Evolutionary conservation across 352 stramenopile species (phyloP), one percentile per base, ranked within the genome.

Genomic region (Phytophthora agathidicida): DNA sequence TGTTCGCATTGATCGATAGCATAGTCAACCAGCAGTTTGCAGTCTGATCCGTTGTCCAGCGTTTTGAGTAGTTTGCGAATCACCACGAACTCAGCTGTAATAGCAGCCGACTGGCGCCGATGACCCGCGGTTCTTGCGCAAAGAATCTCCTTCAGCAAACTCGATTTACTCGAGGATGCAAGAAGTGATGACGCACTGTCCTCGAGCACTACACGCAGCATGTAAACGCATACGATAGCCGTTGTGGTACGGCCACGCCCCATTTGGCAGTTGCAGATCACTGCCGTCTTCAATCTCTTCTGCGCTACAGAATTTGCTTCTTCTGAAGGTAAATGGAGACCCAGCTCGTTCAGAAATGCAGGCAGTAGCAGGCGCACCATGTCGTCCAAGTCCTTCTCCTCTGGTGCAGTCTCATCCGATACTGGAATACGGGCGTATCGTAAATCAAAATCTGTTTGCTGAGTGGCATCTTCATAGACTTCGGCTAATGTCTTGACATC

Each of bases 221-320:
- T 93, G 52, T 89, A 93, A 2, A 87, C 83, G 50, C 89, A 95
- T 9, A 96, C 82, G 4, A 97, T 65, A n/a, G 88, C 89, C 1
- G 87, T 96, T 1, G 89, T 96, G 14, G 88, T 96, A 14, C 88
- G 75, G 5, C 88, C 89, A 16, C 88, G 80, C 3, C 89, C 89
- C 85, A 97, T 96, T 64, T 97, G 89, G 43, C 89, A 97, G 45
- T 96, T 96, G 67, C 89, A 97, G 31, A 97, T 78, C 19, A 92
- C 85, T 3, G 86, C 86, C 5, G 79, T 91, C 58, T 77, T 82
- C 22, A 51, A 43, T 35, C 69, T 70, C 16, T 74, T 66, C 16
- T 60, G 23, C 14, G 19, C 23, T 13, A 9, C 16, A 13, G 48
- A 47, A 1, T 26, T 42, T 24, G 19, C 2, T 7, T 59, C 24